Evolutionary conservation across 495 filamentous ascomycete species (phyloP).

Genomic region (Recurvomyces mirabilis): DNA sequence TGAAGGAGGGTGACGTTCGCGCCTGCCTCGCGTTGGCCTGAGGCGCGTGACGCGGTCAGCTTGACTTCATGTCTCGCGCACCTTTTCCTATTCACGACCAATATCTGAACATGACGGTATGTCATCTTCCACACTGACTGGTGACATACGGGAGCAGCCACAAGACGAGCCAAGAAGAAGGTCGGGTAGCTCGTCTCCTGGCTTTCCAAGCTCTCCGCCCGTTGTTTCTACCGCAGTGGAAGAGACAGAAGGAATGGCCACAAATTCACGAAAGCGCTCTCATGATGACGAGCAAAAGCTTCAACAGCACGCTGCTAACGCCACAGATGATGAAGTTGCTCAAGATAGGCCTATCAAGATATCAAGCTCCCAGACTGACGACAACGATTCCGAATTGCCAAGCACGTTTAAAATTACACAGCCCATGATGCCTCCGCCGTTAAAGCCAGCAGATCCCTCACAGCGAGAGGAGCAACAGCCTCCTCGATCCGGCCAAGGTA

Average conservation of each 20-base stretch:
- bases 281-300: too few species aligned
- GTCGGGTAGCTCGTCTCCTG: too few species aligned
- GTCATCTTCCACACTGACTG: not conserved
- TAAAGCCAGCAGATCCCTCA: not conserved
- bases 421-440: slow-evolving; percentile 2
- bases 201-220: slow-evolving; percentile 3
- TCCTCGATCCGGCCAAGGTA: slow-evolving; percentile 8
- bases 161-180: too few species aligned
- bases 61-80: not conserved
- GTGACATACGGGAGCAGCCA: not conserved
- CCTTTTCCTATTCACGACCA: too few species aligned
- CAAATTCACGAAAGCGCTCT: not conserved
- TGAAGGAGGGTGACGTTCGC: too few species aligned
- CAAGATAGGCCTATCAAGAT: not conserved
- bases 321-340: not conserved
- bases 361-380: not conserved
- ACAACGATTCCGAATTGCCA: not conserved
- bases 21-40: too few species aligned
- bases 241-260: not conserved
- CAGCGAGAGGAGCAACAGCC: not conserved
- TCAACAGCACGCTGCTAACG: not conserved
- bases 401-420: not conserved
- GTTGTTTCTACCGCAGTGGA: not conserved
- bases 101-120: not conserved
- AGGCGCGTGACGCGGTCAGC: not conserved